Evolutionary conservation across 2,329 filamentous ascomycete species (phyloP).

Genomic region (Aureobasidium leucospermi): DNA sequence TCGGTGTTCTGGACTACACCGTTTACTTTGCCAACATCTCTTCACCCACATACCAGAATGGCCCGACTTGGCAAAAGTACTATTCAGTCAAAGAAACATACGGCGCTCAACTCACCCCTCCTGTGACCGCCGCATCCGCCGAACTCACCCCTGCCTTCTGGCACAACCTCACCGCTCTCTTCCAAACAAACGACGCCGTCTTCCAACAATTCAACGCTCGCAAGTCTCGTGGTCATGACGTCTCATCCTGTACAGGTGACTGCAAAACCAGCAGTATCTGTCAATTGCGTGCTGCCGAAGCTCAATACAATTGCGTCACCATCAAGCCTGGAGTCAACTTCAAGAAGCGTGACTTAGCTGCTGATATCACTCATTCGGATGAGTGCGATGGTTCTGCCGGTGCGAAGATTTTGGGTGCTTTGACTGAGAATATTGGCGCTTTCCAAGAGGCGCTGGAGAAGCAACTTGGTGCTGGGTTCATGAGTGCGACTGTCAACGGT

Average conservation of each 20-base stretch:
- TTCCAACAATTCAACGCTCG: slow-evolving; percentile 44
- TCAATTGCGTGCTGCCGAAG: slow-evolving; percentile 44
- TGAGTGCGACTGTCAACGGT: background rate
- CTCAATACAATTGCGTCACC: slow-evolving; percentile 44
- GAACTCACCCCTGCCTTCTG: slow-evolving; percentile 53
- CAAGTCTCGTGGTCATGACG: slow-evolving; percentile 42
- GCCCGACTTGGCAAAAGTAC: slow-evolving; percentile 48
- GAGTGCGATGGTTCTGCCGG: slow-evolving; percentile 9
- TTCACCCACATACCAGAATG: slow-evolving; percentile 36
- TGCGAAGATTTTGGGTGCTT: slow-evolving; percentile 1
- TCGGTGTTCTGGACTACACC: slow-evolving; percentile 46
- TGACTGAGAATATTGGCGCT: background rate
- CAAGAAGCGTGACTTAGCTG: slow-evolving; percentile 1
- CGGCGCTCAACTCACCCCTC: slow-evolving; percentile 38
- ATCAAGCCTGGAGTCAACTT: slow-evolving; percentile 10
- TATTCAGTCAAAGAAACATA: slow-evolving; percentile 52
- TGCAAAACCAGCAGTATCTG: slow-evolving; percentile 46
- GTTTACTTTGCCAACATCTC: slow-evolving; percentile 50
- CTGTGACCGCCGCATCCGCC: slow-evolving; percentile 29
- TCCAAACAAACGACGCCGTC: slow-evolving; percentile 36
- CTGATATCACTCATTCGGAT: background rate
- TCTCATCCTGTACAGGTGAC: slow-evolving; percentile 34
- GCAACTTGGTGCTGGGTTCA: slow-evolving; percentile 4
- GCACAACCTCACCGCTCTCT: slow-evolving; percentile 48
- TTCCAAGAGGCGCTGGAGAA: background rate